Conservation (phyloP, 2,329 filamentous ascomycete genomes). For the Fusarium illudens region DNA sequence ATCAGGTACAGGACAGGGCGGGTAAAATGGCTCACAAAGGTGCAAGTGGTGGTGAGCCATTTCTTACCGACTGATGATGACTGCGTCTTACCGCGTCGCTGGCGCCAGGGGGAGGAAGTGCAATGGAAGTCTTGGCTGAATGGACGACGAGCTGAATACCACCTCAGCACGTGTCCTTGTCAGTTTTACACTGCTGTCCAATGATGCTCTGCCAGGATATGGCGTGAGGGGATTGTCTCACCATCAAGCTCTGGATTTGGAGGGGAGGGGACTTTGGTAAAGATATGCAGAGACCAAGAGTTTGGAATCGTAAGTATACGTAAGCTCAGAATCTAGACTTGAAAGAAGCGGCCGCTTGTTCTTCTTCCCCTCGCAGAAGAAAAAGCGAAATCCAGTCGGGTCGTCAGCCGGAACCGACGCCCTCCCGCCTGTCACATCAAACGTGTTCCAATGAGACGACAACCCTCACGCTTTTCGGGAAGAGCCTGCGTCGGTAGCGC, state of each 20-base stretch:
- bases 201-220: background rate
- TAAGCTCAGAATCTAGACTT: background rate
- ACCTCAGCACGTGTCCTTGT: background rate
- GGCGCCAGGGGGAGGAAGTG: background rate
- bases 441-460: background rate
- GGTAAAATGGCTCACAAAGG: background rate
- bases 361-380: background rate
- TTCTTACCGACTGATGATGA: background rate
- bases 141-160: too few relatives aligned
- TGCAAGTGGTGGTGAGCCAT: background rate
- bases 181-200: background rate
- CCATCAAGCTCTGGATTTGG: too few relatives aligned
- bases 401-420: background rate
- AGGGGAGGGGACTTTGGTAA: background rate
- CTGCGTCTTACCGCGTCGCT: background rate
- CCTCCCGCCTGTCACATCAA: background rate
- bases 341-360: background rate
- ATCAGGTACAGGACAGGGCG: background rate
- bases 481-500: conserved; percentile 1
- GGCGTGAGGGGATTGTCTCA: background rate
- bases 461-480: background rate
- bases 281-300: background rate
- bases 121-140: background rate
- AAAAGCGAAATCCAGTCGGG: background rate
- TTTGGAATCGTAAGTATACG: background rate